These are phyloP conservation scores for Sclerotinia spermophila DNA, from an alignment of 2,329 filamentous ascomycete genomes.

Conservation along the genomic window DNA sequence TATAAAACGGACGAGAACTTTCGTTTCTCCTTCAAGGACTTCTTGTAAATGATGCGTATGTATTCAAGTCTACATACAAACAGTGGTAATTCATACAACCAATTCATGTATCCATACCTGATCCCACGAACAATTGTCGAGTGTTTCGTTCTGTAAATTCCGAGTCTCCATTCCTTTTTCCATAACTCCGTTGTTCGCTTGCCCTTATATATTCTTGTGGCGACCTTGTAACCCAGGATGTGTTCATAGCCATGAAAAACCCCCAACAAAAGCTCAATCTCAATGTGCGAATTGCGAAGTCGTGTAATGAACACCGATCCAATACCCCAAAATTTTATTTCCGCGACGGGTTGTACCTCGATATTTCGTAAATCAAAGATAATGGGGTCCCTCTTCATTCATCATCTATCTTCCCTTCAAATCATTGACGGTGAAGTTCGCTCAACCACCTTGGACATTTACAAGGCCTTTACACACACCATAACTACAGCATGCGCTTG, in stretches of 20 bases:
- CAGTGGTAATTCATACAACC: not conserved
- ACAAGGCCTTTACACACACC: conserved; percentile 5
- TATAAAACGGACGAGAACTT: not conserved
- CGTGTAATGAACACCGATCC: not conserved
- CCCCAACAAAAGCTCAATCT: not conserved
- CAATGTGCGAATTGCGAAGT: no score
- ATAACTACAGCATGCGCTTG: conserved; percentile 18
- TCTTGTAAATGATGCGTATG: not conserved
- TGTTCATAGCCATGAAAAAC: not conserved
- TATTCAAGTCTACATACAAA: not conserved
- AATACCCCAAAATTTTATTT: not conserved
- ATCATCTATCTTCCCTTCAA: not conserved
- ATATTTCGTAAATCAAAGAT: not conserved
- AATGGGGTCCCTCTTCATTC: no score
- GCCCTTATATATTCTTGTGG: not conserved
- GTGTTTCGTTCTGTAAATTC: not conserved
- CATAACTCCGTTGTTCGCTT: not conserved
- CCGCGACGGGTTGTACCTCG: no score
- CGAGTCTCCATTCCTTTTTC: not conserved
- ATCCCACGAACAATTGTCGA: not conserved
- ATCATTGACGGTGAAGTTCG: not conserved
- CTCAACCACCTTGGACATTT: conserved; percentile 12
- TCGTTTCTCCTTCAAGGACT: not conserved
- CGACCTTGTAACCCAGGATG: not conserved
- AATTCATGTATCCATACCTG: not conserved